These are phyloP conservation scores for Apodospora peruviana DNA, from an alignment of 495 filamentous ascomycete genomes.

Conservation along the genomic window DNA sequence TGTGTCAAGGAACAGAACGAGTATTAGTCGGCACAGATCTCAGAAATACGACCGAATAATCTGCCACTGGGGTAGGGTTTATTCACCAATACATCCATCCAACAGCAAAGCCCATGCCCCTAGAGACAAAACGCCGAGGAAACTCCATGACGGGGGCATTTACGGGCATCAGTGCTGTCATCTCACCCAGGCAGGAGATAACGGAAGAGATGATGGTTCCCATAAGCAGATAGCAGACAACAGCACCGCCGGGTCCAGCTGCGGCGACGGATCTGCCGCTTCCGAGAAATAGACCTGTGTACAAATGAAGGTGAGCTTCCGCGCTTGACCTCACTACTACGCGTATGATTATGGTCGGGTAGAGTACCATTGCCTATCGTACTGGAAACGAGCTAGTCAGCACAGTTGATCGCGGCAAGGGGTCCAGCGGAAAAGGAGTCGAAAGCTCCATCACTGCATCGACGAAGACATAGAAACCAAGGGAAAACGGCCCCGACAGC, in stretches of 20 bases:
- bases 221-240: conserved; percentile 37
- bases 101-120: conserved; percentile 44
- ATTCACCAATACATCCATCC: conserved; percentile 52
- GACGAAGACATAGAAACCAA: no score
- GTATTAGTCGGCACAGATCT: not conserved
- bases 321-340: no score
- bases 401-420: not conserved
- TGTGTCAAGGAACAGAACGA: conserved; percentile 12
- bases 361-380: conserved; percentile 32
- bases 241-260: conserved; percentile 33
- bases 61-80: no score
- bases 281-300: conserved; percentile 31
- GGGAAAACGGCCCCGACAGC: no score
- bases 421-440: no score
- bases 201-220: conserved; percentile 47
- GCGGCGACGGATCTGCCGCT: conserved; percentile 28
- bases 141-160: conserved; percentile 48
- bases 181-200: conserved; percentile 44
- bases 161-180: conserved; percentile 48
- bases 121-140: conserved; percentile 41
- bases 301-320: not conserved
- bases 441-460: no score
- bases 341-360: not conserved
- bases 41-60: no score
- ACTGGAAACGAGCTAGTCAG: conserved; percentile 3